phyloP scores from a whole-genome alignment of 106 monocot species.

The Allium cepa region DNA sequence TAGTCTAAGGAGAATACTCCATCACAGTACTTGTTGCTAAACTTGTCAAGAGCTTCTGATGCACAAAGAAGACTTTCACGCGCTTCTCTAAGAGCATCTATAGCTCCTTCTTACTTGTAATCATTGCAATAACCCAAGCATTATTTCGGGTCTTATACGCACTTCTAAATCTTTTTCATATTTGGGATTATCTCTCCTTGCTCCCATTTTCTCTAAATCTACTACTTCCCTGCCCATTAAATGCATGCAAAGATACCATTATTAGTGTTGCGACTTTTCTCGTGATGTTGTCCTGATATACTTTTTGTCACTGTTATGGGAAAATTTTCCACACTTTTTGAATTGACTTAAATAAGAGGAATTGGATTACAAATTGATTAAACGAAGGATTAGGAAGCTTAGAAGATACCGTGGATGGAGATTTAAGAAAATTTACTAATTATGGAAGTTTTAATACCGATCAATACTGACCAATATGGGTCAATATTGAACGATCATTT shows the following conservation, averaged over 20 bases:
- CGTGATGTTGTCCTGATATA: too few species aligned
- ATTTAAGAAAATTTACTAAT: too few species aligned
- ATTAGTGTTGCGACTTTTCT: too few species aligned
- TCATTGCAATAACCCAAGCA: conserved; percentile 77
- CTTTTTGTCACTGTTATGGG: too few species aligned
- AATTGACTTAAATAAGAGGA: too few species aligned
- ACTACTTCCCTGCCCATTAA: conserved; percentile 76
- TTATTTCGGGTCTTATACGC: conserved; percentile 71
- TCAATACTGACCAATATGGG: too few species aligned
- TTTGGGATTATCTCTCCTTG: conserved; percentile 25
- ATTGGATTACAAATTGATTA: too few species aligned
- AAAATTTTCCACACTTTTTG: too few species aligned
- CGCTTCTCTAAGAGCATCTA: conserved; percentile 83
- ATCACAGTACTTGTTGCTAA: conserved; percentile 25
- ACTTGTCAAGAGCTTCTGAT: conserved; percentile 78
- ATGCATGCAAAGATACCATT: neutral
- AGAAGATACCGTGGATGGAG: too few species aligned
- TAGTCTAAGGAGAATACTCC: neutral
- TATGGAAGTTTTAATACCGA: too few species aligned
- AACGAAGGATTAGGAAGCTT: too few species aligned
- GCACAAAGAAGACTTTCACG: conserved; percentile 84
- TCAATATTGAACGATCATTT: too few species aligned
- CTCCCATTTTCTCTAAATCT: conserved; percentile 62
- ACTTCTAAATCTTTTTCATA: conserved; percentile 67
- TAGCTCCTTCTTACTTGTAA: conserved; percentile 69